Base-by-base conservation (phyloP, 208 protist species). In the Phytomonas serpens region DNA sequence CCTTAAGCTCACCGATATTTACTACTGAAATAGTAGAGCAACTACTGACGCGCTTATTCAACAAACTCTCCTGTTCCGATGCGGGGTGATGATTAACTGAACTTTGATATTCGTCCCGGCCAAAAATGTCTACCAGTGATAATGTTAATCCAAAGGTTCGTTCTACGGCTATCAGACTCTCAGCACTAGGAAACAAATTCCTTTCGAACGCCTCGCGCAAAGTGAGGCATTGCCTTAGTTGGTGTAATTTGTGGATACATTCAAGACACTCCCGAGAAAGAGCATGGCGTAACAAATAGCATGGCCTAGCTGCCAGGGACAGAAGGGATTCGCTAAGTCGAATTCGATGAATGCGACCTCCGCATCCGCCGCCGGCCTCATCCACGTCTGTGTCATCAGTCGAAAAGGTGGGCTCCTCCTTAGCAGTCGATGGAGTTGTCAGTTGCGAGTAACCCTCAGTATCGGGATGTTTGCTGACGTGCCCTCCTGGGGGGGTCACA, bases 271-370 rank as follows among this genome's bases (percentile, higher is more conserved):
- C 74, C 63, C 89, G 77, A 23, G 92, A 93, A 32, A 96, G 82
- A 31, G 69, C 83, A 57, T 85, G 86, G 64, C 78, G 84, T 16
- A 96, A 27, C 61, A 93, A 75, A 75, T 92, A 87, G 9, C 66
- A 74, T 70, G 93, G 86, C 38, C 79, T 80, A 57, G 76, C 66
- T 10, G 82, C 67, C 30, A 96, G 77, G 16, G 68, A 31, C 23
- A 40, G 40, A 31, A 96, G 69, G 0, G 86, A 65, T 69, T 86
- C 83, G 61, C 80, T 71, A 13, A 94, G 79, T 32, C 89, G 88
- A 64, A 96, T 87, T 61, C 92, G 88, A 65, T 94, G 92, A 51
- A 94, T 85, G 19, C 92, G 81, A 19, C 92, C 92, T n/a, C 88
- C 88, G 14, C 40, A 47, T 19, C 84, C 92, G 16, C 87, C 92